A percentile compares a stretch with the other conserved stretches of the same genome.
Conservation (phyloP, 345 rosid genomes). For the Pistacia atlantica region DNA sequence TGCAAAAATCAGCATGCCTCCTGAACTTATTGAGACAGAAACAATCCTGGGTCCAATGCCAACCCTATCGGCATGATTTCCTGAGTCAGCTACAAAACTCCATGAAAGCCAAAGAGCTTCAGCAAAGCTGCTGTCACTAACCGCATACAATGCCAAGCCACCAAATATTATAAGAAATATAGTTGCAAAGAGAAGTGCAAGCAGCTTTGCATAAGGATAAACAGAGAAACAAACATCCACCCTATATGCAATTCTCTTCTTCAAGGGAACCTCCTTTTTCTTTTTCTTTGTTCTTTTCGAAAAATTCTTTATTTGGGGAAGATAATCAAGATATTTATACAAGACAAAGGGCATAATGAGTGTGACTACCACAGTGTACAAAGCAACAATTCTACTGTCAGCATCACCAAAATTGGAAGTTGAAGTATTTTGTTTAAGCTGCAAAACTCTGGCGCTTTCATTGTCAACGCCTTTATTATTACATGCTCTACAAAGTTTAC, state of each 20-base stretch:
- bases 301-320: constrained; percentile 58
- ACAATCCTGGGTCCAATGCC: constrained; percentile 83
- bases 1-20: constrained; percentile 92
- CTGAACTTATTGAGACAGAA: constrained; percentile 86
- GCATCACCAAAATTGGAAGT: constrained; percentile 35
- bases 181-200: constrained; percentile 86
- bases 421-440: constrained; percentile 28
- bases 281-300: constrained; percentile 46
- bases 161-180: constrained; percentile 79
- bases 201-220: constrained; percentile 89
- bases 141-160: constrained; percentile 81
- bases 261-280: constrained; percentile 76
- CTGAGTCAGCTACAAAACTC: constrained; percentile 94
- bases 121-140: constrained; percentile 73
- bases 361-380: constrained; percentile 55
- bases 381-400: constrained; percentile 63
- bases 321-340: constrained; percentile 72
- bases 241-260: constrained; percentile 86
- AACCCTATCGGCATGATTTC: constrained; percentile 82
- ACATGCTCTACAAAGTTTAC: constrained; percentile 48
- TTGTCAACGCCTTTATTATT: constrained; percentile 33
- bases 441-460: constrained; percentile 35
- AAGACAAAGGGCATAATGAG: constrained; percentile 61
- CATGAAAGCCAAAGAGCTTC: constrained; percentile 95
- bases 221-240: constrained; percentile 90